phyloP scores from a whole-genome alignment of 169 alveolate species.

The Plasmodium vivax region DNA sequence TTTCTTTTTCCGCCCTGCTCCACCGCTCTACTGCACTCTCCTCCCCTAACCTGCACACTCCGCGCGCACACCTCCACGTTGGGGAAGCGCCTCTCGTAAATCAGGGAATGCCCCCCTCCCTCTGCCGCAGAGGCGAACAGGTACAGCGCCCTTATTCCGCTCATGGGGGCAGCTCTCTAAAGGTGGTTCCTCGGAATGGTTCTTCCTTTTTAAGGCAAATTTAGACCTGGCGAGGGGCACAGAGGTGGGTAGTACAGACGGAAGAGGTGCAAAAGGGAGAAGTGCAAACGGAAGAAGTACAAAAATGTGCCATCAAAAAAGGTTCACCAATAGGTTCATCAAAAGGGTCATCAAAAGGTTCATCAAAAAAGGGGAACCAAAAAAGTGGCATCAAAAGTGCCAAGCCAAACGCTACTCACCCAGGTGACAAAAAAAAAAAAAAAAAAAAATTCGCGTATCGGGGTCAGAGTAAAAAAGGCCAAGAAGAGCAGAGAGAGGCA shows the following conservation, averaged over 20 bases:
- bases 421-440: background rate
- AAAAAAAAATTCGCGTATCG: background rate
- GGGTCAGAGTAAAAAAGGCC: background rate
- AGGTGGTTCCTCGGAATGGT: background rate
- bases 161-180: background rate
- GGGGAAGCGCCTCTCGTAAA: conserved; percentile 14
- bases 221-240: background rate
- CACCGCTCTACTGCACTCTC: background rate
- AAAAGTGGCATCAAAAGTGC: background rate
- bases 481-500: background rate
- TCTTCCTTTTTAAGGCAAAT: background rate
- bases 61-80: conserved; percentile 30
- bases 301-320: background rate
- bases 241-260: background rate
- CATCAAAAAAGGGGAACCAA: background rate
- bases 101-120: background rate
- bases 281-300: background rate
- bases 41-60: conserved; percentile 8
- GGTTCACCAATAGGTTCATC: background rate
- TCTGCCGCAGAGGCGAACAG: background rate
- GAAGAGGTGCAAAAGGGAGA: too few species aligned
- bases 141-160: conserved; percentile 21
- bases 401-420: background rate
- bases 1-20: too few species aligned
- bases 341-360: background rate